Conservation (phyloP, 106 monocot genomes). For the Hemerocallis citrina region DNA sequence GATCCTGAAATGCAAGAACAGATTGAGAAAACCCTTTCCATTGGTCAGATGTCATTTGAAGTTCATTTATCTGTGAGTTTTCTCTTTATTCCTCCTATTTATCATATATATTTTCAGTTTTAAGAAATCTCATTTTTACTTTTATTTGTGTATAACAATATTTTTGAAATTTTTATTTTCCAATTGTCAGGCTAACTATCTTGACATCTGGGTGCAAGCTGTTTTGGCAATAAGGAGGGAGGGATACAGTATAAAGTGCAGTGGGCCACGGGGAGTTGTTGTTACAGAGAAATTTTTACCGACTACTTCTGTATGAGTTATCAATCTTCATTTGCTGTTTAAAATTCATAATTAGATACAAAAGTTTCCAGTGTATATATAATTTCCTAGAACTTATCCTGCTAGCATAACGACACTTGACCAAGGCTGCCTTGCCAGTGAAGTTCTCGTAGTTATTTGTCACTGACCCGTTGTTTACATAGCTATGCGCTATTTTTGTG, state of each 20-base stretch:
- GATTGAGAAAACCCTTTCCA: conserved; percentile 50
- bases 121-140: not conserved
- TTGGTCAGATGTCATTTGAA: conserved; percentile 58
- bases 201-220: conserved; percentile 88
- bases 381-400: no score
- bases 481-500: no score
- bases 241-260: conserved; percentile 86
- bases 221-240: conserved; percentile 77
- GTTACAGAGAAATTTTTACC: conserved; percentile 73
- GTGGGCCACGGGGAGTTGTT: conserved; percentile 67
- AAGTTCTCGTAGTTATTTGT: no score
- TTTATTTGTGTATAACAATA: not conserved
- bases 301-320: conserved; percentile 37
- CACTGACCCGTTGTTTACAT: no score
- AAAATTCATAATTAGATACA: no score
- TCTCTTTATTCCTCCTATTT: not conserved
- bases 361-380: no score
- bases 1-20: conserved; percentile 83
- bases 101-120: not conserved
- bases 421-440: no score
- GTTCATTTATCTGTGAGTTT: conserved; percentile 63
- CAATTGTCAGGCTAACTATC: conserved; percentile 59
- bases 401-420: no score
- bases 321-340: no score
- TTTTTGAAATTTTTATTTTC: conserved; percentile 2